Base-by-base conservation (phyloP, 2,329 filamentous ascomycete genomes). In the Alternaria rosae region DNA sequence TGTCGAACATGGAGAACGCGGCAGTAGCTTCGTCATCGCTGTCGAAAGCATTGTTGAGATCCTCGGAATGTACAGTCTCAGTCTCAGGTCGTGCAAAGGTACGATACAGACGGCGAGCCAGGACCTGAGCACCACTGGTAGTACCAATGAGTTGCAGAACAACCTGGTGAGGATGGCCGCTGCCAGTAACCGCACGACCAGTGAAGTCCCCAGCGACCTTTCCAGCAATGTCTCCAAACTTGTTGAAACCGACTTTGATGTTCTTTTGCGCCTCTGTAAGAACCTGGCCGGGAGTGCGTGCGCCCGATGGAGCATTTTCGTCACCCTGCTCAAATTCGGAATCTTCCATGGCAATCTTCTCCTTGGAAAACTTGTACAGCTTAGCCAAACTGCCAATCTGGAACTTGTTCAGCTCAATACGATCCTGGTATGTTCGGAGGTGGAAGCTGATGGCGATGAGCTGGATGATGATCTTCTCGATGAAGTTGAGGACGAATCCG, bases 391-490 rank as follows among this genome's bases (percentile, higher is more conserved):
- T 88, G 11, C 85, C 88, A 60, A 97, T 93, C 74, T 96, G 92
- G 66, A 94, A 93, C 76, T 97, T 97, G 83, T 97, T 97, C 78
- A 94, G 86, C 64, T 95, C 92, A 71, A 97, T 97, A 15, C 94
- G 86, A 70, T 94, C 92, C 23, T 92, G 89, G 73, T 98, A 98
- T 0, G 94, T 97, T 45, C 94, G 88, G 60, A 92, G 84, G 77
- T 98, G 94, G 80, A 98, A 98, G 64, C 91, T 93, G 60, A 94
- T 94, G 30, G 94, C 94, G 69, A 98, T 97, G 81, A 97, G 90
- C 75, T 97, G 94, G 57, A 97, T 97, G 69, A 97, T 87, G 62
- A 97, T 91, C 83, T 97, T 98, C 79, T 97, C 94, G 54, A 91
- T 84, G 62, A 95, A 91, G 79, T 98, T 97, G 64, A 97, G 83